Evolutionary conservation across 2,329 filamentous ascomycete genomes (phyloP).

Genomic region (Penicillium sp.): DNA sequence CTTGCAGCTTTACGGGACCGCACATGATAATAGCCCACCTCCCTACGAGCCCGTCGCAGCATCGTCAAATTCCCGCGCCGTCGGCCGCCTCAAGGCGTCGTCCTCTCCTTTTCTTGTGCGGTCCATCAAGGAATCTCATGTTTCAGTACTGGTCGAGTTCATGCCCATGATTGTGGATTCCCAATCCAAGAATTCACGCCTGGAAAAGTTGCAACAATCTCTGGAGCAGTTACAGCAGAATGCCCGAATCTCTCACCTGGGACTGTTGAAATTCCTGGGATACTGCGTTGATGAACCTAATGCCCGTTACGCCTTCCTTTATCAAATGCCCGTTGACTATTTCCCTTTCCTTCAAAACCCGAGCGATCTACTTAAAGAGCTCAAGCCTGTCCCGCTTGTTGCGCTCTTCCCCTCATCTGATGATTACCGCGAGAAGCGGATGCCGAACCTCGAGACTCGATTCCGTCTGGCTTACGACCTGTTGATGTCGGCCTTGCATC

Average conservation of each 20-base stretch:
- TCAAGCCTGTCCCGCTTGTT: slow-evolving; percentile 39
- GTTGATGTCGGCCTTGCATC: slow-evolving; percentile 50
- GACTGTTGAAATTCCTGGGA: slow-evolving; percentile 42
- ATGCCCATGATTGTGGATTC: slow-evolving; percentile 38
- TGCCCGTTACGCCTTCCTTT: slow-evolving; percentile 56
- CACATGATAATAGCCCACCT: slow-evolving; percentile 39
- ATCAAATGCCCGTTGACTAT: slow-evolving; percentile 51
- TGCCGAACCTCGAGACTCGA: slow-evolving; percentile 56
- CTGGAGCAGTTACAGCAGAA: slow-evolving; percentile 41
- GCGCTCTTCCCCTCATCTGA: slow-evolving; percentile 41
- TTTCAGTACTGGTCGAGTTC: slow-evolving; percentile 41
- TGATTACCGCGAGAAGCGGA: slow-evolving; percentile 34
- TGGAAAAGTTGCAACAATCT: slow-evolving; percentile 35
- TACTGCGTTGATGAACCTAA: slow-evolving; percentile 54
- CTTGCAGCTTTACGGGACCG: slow-evolving; percentile 36
- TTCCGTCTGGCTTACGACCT: slow-evolving; percentile 58
- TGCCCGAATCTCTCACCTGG: slow-evolving; percentile 38
- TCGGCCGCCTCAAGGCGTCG: slow-evolving; percentile 38
- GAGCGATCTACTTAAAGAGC: slow-evolving; percentile 32
- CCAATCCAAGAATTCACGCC: slow-evolving; percentile 22
- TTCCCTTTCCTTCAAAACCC: slow-evolving; percentile 42
- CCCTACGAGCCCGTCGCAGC: slow-evolving; percentile 42
- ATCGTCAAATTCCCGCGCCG: slow-evolving; percentile 39
- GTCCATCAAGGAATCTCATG: slow-evolving; percentile 31
- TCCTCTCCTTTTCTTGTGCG: slow-evolving; percentile 31